Evolutionary conservation across 139 green algal species (phyloP), one percentile per base, ranked within the genome.

Genomic region (Chlamydomonas sp.): DNA sequence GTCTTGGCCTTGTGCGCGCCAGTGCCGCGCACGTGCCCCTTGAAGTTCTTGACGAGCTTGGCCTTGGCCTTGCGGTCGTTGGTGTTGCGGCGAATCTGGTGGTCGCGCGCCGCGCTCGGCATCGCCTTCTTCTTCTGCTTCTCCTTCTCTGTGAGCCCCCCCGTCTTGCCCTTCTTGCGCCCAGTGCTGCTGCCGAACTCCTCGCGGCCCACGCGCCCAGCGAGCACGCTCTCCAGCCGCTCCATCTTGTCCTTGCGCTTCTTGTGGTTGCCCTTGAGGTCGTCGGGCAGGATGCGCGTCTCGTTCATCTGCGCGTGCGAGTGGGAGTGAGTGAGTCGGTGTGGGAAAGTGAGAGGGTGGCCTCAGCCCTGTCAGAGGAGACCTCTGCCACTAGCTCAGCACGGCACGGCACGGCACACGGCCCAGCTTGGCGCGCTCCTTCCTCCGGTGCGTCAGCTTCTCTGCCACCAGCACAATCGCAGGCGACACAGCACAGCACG

Each of bases 121-220:
- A 97, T 81, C 5, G 65, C 69, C 87, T 96, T 96, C 37, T 65
- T 73, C 64, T 91, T 92, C 65, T 90, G 79, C 85, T 98, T 97
- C 82, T 98, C 77, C 24, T 77, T 77, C 78, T 98, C 96, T 64
- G 75, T 91, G 26, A 87, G 73, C 24, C 92, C 92, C 28, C 72
- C 76, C 13, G 69, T 83, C 75, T 87, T 87, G 35, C 82, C 67
- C 81, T 89, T 91, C 88, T 98, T 98, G 57, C 88, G 77, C 48
- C 85, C 89, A 28, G 76, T 79, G 2, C 78, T 77, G 1, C 87
- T 71, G 2, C 87, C 87, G 76, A 93, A 97, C 37, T 84, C 83
- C 24, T 87, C 86, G 5, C 92, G 81, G 1, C 87, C 93, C 80
- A 98, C 92, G 1, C 92, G 81, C 0, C 92, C 92, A 60, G 84